phyloP scores from a whole-genome alignment of 2,329 filamentous ascomycete genomes.

The Aspergillus piperis region DNA sequence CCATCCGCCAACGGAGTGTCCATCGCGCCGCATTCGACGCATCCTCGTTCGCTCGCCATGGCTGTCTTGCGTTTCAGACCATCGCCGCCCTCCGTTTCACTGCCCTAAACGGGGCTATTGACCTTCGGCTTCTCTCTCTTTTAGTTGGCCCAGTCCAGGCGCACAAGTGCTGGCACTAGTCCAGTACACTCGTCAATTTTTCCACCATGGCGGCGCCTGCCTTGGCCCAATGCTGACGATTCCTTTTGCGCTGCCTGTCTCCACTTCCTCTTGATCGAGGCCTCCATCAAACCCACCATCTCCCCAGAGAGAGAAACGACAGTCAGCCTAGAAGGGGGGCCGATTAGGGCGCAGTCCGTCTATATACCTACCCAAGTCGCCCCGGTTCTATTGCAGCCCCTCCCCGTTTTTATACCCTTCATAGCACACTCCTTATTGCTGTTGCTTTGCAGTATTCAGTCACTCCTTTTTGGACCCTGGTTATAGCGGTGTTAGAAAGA shows the following conservation, averaged over 20 bases:
- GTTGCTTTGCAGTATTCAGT: background rate
- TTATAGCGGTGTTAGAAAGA: background rate
- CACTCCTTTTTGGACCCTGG: constrained; percentile 3
- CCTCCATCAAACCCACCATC: background rate
- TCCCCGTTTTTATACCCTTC: background rate
- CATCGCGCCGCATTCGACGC: background rate
- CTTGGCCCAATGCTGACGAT: constrained; percentile 7
- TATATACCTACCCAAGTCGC: constrained; percentile 1
- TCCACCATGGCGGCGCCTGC: background rate
- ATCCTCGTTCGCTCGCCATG: background rate
- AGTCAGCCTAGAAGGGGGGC: background rate
- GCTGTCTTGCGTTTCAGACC: background rate
- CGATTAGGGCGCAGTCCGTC: background rate
- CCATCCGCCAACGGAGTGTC: background rate
- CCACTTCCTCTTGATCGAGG: background rate
- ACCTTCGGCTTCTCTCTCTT: background rate
- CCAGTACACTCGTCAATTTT: background rate
- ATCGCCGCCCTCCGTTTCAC: constrained; percentile 1
- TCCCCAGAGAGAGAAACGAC: background rate
- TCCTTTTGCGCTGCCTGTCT: constrained; percentile 1
- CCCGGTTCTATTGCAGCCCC: background rate
- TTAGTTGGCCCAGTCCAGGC: background rate
- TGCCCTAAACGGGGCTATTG: constrained; percentile 10
- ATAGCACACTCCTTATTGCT: background rate
- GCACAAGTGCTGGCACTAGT: background rate